These are phyloP conservation scores for Xylariomycetidae sp. DNA, from an alignment of 2,329 filamentous ascomycete genomes.

Conservation along the genomic window DNA sequence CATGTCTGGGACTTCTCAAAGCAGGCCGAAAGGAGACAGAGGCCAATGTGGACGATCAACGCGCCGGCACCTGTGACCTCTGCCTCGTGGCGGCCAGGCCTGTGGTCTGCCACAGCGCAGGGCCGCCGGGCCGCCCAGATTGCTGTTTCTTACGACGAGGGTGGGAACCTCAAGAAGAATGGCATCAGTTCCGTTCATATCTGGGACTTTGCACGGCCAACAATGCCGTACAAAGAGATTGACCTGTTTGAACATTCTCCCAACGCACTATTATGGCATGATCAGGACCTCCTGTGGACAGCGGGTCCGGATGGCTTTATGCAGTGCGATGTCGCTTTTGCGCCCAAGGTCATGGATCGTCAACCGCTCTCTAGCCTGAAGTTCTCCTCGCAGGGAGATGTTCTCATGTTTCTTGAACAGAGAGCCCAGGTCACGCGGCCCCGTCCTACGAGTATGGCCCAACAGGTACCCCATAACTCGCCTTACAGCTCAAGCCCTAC, in stretches of 20 bases:
- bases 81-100: conserved; percentile 57
- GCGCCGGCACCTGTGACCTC: conserved; percentile 54
- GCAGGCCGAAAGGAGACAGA: conserved; percentile 56
- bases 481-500: conserved; percentile 44
- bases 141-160: conserved; percentile 55
- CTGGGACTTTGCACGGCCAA: conserved; percentile 63
- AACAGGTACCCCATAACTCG: conserved; percentile 27
- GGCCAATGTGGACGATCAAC: conserved; percentile 55
- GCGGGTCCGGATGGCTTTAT: conserved; percentile 58
- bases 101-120: conserved; percentile 59
- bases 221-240: conserved; percentile 61
- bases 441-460: conserved; percentile 18
- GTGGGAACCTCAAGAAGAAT: conserved; percentile 43
- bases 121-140: conserved; percentile 55
- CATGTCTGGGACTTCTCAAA: conserved; percentile 61
- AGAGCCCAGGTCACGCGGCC: conserved; percentile 41
- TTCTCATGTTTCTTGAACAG: conserved; percentile 57
- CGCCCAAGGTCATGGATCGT: conserved; percentile 56
- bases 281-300: conserved; percentile 61
- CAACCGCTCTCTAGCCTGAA: conserved; percentile 55
- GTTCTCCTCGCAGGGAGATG: conserved; percentile 54
- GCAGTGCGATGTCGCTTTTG: conserved; percentile 60
- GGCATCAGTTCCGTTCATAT: conserved; percentile 56
- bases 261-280: conserved; percentile 55
- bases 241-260: conserved; percentile 54